These are phyloP conservation scores for Apiospora arundinis DNA, from an alignment of 2,329 filamentous ascomycete species.

Conservation along the genomic window DNA sequence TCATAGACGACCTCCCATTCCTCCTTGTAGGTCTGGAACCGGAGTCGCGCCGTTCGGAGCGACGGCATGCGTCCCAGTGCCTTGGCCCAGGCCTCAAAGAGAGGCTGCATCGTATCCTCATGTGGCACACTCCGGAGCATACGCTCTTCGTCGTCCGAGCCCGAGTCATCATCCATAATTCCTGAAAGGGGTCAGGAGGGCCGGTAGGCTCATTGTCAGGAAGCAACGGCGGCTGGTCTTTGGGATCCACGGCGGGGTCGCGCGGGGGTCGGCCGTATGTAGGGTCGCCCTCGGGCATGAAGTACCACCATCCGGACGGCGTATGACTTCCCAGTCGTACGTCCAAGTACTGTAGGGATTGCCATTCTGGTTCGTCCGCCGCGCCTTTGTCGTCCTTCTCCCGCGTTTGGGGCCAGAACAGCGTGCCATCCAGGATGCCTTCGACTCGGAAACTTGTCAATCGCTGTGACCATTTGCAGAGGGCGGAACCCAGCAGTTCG, in stretches of 20 bases:
- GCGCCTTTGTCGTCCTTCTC: background rate
- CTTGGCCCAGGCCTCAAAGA: conserved; percentile 20
- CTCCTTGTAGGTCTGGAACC: conserved; percentile 15
- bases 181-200: too few species aligned
- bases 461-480: conserved; percentile 21
- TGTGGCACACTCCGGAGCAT: conserved; percentile 14
- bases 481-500: conserved; percentile 16
- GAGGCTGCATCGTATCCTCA: conserved; percentile 20
- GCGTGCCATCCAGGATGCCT: conserved; percentile 17
- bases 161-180: too few species aligned
- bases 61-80: conserved; percentile 20
- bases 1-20: conserved; percentile 23
- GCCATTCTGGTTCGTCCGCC: conserved; percentile 7
- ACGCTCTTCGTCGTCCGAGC: background rate
- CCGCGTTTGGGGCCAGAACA: conserved; percentile 15
- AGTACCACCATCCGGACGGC: conserved; percentile 21
- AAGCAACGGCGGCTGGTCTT: conserved; percentile 19
- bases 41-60: background rate
- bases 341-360: conserved; percentile 5
- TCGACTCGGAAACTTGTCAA: conserved; percentile 8
- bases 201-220: background rate
- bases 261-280: too few species aligned
- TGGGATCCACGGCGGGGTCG: background rate
- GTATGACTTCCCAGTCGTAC: background rate
- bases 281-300: background rate